phyloP scores from a whole-genome alignment of 768 basidiomycete species.

The Suillus ampliporus region DNA sequence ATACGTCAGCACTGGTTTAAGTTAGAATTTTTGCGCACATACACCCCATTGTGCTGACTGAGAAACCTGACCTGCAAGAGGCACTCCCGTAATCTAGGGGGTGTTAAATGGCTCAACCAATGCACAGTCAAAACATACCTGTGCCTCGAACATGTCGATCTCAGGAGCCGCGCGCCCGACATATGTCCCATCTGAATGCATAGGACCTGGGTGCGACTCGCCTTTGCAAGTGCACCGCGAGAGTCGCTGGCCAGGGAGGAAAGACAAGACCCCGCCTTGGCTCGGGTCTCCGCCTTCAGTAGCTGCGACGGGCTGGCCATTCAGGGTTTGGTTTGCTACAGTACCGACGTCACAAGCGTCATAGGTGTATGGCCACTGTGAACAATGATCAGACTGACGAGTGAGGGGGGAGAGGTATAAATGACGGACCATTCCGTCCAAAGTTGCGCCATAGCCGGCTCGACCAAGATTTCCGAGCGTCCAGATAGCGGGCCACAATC shows the following conservation, averaged over 20 bases:
- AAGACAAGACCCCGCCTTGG: conserved; percentile 61
- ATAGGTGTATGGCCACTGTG: conserved; percentile 71
- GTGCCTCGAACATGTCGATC: conserved; percentile 90
- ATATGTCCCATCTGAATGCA: conserved; percentile 72
- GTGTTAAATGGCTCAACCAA: conserved; percentile 8
- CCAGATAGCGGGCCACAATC: conserved; percentile 63
- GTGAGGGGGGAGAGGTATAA: neutral
- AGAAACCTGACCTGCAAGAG: conserved; percentile 66
- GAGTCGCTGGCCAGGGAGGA: conserved; percentile 79
- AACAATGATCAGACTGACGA: conserved; percentile 10
- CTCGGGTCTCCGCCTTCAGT: conserved; percentile 58
- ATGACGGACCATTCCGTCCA: conserved; percentile 53
- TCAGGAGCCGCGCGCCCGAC: conserved; percentile 87
- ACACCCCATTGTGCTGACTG: conserved; percentile 88
- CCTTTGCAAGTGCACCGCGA: conserved; percentile 86
- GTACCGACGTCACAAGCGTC: conserved; percentile 87
- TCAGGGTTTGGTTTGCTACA: conserved; percentile 77
- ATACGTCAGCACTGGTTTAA: neutral
- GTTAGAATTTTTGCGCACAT: conserved; percentile 38
- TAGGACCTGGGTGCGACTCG: conserved; percentile 86
- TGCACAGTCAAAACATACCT: conserved; percentile 39
- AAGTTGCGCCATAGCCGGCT: conserved; percentile 71
- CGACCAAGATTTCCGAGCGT: conserved; percentile 64
- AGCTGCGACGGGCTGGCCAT: conserved; percentile 69
- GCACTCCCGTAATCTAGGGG: conserved; percentile 52